Conservation (phyloP, 75 land plant species). For the Larix kaempferi region DNA sequence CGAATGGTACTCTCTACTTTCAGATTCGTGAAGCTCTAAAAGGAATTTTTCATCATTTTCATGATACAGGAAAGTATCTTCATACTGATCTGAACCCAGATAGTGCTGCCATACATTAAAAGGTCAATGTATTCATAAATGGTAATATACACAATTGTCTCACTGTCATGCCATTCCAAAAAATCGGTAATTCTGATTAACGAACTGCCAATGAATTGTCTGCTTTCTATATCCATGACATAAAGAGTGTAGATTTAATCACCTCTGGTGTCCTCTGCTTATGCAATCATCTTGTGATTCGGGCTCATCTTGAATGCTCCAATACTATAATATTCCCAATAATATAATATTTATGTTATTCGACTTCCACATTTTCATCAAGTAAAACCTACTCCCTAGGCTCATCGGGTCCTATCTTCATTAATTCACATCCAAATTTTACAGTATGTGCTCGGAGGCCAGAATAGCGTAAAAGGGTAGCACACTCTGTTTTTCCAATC, state of each 20-base stretch:
- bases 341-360: no score
- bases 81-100: constrained; percentile 66
- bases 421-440: no score
- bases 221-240: no score
- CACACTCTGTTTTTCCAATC: no score
- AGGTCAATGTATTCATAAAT: constrained; percentile 86
- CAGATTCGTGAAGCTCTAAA: constrained; percentile 72
- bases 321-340: no score
- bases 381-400: no score
- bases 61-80: constrained; percentile 75
- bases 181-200: constrained; percentile 40
- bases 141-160: constrained; percentile 66
- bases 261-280: constrained; percentile 90
- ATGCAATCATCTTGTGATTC: constrained; percentile 76
- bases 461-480: no score
- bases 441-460: no score
- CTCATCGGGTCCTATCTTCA: no score
- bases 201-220: constrained; percentile 46
- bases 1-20: constrained; percentile 79
- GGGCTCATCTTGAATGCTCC: constrained; percentile 85
- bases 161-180: constrained; percentile 88
- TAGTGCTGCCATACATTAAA: constrained; percentile 95
- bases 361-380: constrained; percentile 28
- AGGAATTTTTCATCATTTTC: constrained; percentile 79
- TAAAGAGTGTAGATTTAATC: constrained; percentile 86